Base-by-base conservation (phyloP, 2,329 filamentous ascomycete genomes). In the Alternaria brassicae region DNA sequence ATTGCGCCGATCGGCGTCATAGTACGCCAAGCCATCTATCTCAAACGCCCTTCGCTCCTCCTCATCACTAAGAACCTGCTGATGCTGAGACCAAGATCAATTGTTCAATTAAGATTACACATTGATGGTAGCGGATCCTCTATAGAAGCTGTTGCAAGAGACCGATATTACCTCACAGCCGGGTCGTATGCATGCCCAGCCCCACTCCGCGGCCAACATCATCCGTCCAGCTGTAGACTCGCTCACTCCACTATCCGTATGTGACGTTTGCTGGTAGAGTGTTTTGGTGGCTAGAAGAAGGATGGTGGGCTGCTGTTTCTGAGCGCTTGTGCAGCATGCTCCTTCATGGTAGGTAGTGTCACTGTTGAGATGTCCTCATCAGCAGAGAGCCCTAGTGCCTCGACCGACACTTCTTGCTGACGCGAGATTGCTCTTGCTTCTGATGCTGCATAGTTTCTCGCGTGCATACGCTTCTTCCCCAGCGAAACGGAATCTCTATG, bases 401-500 rank as follows among this genome's bases (percentile, higher is more conserved):
- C 30, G 7, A 15, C 27, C 4, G 56, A 36, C 25, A 49, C 25
- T 7, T 40, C 42, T 8, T 54, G 54, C 17, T 34, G n/a, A 19
- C 28, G 34, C 52, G 27, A 39, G n/a, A 23, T 19, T 4, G 47
- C 30, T 19, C 28, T 12, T 40, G 25, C 32, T 12, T n/a, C 28
- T 15, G 52, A 47, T 7, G 28, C 19, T 3, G 65, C 67, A 53
- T 68, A 54, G 13, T 72, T 71, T 23, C 54, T 65, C 37, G 53
- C 66, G 48, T 68, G 60, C 68, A 74, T 72, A 2, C 69, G 68
- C 60, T 69, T 72, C 58, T 68, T 73, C 9, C 69, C 70, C n/a
- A 71, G 57, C 1, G 53, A 50, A 2, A 70, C 54, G 2, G 70
- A 72, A 39, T 73, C 67, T 7, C 61, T 39, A 32, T 70, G 67